Evolutionary conservation across 2,329 filamentous ascomycete genomes (phyloP), one percentile per base, ranked within the genome.

Genomic region (Monilinia vaccinii-corymbosi): DNA sequence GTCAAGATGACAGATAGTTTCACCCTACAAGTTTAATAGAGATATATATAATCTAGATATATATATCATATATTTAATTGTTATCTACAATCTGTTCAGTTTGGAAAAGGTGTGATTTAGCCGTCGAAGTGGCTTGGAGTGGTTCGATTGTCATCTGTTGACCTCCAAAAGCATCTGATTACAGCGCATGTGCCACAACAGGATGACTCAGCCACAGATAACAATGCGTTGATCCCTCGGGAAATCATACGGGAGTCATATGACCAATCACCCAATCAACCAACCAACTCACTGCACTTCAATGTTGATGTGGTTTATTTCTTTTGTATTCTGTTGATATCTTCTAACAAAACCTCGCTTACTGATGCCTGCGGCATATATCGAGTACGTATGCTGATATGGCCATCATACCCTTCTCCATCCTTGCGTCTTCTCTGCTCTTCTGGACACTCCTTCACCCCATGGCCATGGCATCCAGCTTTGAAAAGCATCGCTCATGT

Each of bases 71-170:
- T 18, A 7, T 16, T 2, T 40, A 6, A 18, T n/a, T 40, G 3
- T n/a, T 51, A 36, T 4, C n/a, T 13, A 45, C 52, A 46, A 56
- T 56, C 52, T 56, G 52, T 56, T 40, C 52, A 56, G 16, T 46
- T 56, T 34, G 11, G 14, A 36, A 36, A 36, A 14, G 34, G 34
- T 5, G 34, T 14, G 25, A 28, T 5, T 11, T 14, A 5, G n/a
- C n/a, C n/a, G n/a, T n/a, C n/a, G 34, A 36, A 14, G 13, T 10
- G 13, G 13, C 14, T 14, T 2, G 31, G 8, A 52, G 44, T 50
- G 46, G 23, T 48, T 18, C 23, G 31, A 31, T 38, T 40, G 36
- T 21, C 34, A 36, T 48, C 45, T 11, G 6, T 28, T n/a, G 25
- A 42, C 16, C 36, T 18, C 32, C 25, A 25, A 9, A 28, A 16